phyloP scores from a whole-genome alignment of 2,329 filamentous ascomycete genomes.

The Fusarium oxysporum region DNA sequence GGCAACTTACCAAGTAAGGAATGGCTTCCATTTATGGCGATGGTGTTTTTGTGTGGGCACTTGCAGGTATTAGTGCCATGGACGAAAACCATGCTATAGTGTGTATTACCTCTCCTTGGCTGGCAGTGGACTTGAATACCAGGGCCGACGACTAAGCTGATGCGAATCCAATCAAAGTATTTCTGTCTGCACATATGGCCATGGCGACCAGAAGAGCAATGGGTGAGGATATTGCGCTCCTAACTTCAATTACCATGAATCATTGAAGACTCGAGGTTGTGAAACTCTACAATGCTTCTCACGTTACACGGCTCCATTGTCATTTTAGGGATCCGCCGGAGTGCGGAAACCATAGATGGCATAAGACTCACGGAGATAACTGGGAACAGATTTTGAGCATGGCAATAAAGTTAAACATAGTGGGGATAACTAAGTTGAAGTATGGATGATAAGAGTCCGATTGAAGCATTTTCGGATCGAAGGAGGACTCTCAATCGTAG shows the following conservation, averaged over 20 bases:
- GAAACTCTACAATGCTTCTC: neutral
- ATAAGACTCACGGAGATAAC: neutral
- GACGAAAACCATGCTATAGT: neutral
- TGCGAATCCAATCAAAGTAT: neutral
- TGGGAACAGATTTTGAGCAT: neutral
- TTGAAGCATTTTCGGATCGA: neutral
- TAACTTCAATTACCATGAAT: neutral
- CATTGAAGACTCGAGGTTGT: neutral
- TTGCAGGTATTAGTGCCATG: neutral
- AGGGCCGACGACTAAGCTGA: too few species aligned
- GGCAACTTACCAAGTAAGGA: too few species aligned
- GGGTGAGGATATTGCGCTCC: fast-evolving
- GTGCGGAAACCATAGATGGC: neutral
- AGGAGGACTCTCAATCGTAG: neutral
- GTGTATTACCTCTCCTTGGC: too few species aligned
- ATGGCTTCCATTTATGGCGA: neutral
- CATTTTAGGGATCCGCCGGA: neutral
- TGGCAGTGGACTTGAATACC: too few species aligned
- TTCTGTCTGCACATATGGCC: too few species aligned
- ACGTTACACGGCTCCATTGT: too few species aligned
- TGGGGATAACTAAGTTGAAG: neutral
- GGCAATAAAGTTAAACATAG: neutral
- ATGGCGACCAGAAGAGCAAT: neutral
- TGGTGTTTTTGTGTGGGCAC: neutral
- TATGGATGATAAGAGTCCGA: fast-evolving